These are phyloP conservation scores for Teratosphaeriaceae sp. DNA, from an alignment of 2,329 filamentous ascomycete species.

Conservation along the genomic window DNA sequence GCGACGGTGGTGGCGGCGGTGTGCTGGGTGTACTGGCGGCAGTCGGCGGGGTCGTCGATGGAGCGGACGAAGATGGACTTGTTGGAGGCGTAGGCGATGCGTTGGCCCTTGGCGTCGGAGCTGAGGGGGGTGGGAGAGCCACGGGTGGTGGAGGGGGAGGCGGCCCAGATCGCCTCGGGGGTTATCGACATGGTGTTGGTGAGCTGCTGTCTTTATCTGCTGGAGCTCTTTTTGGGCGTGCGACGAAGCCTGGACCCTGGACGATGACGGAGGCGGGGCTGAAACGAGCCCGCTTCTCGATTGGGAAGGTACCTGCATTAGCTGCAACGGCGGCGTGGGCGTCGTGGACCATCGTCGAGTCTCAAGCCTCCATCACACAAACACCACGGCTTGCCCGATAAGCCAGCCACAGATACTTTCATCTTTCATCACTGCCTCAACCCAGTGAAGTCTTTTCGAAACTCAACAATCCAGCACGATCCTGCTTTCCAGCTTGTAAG, in stretches of 20 bases:
- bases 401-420: too few species aligned
- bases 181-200: neutral
- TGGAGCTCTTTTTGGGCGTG: neutral
- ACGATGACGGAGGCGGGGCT: conserved; percentile 2
- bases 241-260: too few species aligned
- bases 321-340: neutral
- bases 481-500: too few species aligned
- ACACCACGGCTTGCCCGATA: too few species aligned
- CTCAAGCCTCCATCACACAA: too few species aligned
- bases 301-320: conserved; percentile 6
- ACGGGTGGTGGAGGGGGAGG: conserved; percentile 73
- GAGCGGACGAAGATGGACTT: conserved; percentile 95
- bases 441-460: too few species aligned
- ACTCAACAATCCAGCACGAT: too few species aligned
- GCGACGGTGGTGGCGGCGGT: conserved; percentile 85
- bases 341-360: conserved; percentile 2
- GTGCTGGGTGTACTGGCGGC: conserved; percentile 89
- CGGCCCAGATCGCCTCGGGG: conserved; percentile 67
- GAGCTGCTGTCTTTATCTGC: neutral
- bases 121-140: conserved; percentile 87
- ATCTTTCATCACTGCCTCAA: too few species aligned
- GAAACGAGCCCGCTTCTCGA: neutral
- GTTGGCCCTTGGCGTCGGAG: conserved; percentile 79
- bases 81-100: conserved; percentile 87
- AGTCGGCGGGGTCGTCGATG: conserved; percentile 79